phyloP scores from a whole-genome alignment of 345 rosid genomes.

The Melaleuca quinquenervia region DNA sequence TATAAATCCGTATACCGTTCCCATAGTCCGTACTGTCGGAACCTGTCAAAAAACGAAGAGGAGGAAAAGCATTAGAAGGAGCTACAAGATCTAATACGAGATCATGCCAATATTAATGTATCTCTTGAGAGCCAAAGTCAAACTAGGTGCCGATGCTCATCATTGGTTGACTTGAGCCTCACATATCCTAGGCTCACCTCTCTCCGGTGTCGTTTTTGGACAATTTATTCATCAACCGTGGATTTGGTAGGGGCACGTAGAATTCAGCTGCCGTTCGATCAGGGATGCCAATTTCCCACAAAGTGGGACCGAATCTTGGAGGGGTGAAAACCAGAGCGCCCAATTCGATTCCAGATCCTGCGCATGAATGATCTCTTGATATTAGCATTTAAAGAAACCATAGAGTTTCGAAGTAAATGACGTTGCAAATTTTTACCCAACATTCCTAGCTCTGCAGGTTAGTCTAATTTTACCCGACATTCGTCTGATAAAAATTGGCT shows the following conservation, averaged over 20 bases:
- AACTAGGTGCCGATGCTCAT: neutral
- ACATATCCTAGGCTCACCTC: neutral
- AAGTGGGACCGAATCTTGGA: conserved; percentile 32
- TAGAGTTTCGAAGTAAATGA: neutral
- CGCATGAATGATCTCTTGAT: neutral
- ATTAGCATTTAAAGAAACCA: neutral
- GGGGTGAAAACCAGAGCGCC: conserved; percentile 15
- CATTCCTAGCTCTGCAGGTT: neutral
- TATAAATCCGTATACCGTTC: conserved; percentile 1
- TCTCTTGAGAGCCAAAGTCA: neutral
- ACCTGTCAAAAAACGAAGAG: neutral
- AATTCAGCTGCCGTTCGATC: conserved; percentile 29
- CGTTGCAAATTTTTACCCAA: neutral
- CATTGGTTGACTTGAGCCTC: neutral
- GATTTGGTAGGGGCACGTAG: conserved; percentile 19
- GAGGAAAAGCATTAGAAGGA: neutral
- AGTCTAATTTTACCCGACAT: neutral
- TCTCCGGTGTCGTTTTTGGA: neutral
- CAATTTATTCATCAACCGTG: conserved; percentile 9
- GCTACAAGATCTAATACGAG: neutral
- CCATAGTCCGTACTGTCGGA: conserved; percentile 15
- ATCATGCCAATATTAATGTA: neutral
- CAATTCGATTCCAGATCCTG: conserved; percentile 11
- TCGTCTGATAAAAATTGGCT: neutral
- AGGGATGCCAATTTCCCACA: conserved; percentile 39